Percentiles rank a stretch among this genome's conserved stretches.
Evolutionary conservation across 148 eudicot species (phyloP).

Genomic region (Tetragonia tetragonoides): DNA sequence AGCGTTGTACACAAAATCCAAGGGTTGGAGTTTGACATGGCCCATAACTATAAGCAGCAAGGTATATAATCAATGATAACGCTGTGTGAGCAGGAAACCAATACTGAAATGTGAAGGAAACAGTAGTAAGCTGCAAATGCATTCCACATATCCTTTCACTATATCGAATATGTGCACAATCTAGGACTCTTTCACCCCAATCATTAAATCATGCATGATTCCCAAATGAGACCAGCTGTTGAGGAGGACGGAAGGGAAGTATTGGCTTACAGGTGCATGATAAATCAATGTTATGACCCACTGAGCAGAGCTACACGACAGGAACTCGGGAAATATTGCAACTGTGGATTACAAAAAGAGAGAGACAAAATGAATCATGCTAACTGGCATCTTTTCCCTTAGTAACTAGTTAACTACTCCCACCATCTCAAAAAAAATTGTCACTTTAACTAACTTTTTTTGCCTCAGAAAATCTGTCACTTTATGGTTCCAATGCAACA

Average conservation of each 20-base stretch:
- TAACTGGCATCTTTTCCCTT: neutral
- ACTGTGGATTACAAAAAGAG: neutral
- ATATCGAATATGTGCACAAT: neutral
- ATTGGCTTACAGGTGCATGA: neutral
- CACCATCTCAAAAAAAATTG: too few relatives aligned
- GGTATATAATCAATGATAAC: constrained; percentile 8
- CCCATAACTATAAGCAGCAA: constrained; percentile 66
- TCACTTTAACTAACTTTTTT: too few relatives aligned
- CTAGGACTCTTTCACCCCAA: neutral
- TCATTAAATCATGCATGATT: neutral
- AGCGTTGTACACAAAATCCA: constrained; percentile 95
- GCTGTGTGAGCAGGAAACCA: constrained; percentile 7
- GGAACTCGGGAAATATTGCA: neutral
- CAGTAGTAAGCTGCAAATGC: neutral
- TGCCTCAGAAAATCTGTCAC: too few relatives aligned
- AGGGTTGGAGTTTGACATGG: constrained; percentile 99
- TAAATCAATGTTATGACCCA: neutral
- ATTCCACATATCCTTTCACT: neutral
- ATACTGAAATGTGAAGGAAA: neutral
- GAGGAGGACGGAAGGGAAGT: neutral
- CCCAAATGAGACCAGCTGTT: neutral
- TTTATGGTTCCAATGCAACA: too few relatives aligned
- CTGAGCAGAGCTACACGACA: neutral
- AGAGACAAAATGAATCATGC: neutral
- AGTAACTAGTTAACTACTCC: neutral